phyloP scores from a whole-genome alignment of 2,329 filamentous ascomycete genomes.

The Plenodomus tracheiphilus region DNA sequence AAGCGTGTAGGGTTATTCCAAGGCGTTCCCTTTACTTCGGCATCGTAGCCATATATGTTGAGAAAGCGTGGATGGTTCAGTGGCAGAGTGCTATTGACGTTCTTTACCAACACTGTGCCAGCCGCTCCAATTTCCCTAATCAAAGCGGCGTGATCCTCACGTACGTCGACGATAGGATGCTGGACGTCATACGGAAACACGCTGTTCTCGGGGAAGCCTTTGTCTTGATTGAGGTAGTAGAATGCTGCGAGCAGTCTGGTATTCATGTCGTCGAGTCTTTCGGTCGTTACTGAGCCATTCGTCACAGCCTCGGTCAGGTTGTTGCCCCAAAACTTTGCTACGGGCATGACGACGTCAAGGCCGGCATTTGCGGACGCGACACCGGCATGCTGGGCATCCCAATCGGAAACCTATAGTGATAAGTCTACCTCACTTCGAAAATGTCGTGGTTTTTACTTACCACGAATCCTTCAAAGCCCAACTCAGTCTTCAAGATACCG shows the following conservation, averaged over 20 bases:
- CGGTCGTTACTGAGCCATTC: conserved; percentile 28
- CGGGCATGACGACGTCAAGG: conserved; percentile 53
- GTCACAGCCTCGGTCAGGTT: conserved; percentile 36
- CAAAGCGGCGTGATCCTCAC: conserved; percentile 46
- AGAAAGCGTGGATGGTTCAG: conserved; percentile 49
- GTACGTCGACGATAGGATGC: conserved; percentile 52
- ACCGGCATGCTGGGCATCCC: conserved; percentile 52
- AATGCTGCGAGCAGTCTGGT: conserved; percentile 31
- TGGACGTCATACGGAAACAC: conserved; percentile 27
- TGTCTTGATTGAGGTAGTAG: conserved; percentile 45
- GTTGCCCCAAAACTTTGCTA: conserved; percentile 33
- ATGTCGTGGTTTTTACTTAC: conserved; percentile 26
- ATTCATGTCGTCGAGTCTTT: conserved; percentile 38
- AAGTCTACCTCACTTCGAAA: no score
- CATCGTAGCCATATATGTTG: conserved; percentile 47
- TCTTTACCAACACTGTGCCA: conserved; percentile 52
- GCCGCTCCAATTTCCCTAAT: conserved; percentile 49
- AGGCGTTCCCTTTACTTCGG: conserved; percentile 37
- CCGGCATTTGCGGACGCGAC: conserved; percentile 50
- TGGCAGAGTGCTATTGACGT: conserved; percentile 58
- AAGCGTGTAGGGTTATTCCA: conserved; percentile 45
- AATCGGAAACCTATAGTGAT: conserved; percentile 37
- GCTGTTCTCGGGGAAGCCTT: conserved; percentile 33
- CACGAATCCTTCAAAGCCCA: conserved; percentile 53
- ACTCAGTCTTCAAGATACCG: conserved; percentile 55